Evolutionary conservation across 2,329 filamentous ascomycete species (phyloP).

Genomic region (Pestalotiopsis sp.): DNA sequence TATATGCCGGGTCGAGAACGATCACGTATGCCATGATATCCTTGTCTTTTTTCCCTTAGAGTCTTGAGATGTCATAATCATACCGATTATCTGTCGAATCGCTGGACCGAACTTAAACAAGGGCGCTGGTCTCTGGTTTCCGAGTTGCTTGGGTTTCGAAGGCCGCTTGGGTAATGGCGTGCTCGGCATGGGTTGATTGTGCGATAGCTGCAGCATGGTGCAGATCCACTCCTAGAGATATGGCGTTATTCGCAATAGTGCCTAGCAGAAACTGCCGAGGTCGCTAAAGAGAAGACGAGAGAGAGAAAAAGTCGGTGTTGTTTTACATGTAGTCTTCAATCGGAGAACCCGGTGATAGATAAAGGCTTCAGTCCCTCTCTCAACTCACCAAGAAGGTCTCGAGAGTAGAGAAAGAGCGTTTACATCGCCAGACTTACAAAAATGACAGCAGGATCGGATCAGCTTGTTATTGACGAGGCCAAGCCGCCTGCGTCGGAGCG

Average conservation of each 20-base stretch:
- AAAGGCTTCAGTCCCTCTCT: neutral
- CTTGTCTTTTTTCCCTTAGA: neutral
- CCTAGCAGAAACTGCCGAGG: neutral
- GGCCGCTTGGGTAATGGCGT: conserved; percentile 3
- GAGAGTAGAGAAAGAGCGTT: neutral
- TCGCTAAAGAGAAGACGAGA: neutral
- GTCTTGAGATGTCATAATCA: neutral
- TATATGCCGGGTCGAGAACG: neutral
- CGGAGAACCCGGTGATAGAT: neutral
- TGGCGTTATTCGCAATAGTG: conserved; percentile 7
- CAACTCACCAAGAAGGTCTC: neutral
- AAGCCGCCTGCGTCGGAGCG: conserved; percentile 7
- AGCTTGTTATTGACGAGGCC: conserved; percentile 2
- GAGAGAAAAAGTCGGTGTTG: too few species aligned
- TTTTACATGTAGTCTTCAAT: too few species aligned
- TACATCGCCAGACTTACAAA: neutral
- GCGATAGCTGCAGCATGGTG: conserved; percentile 1
- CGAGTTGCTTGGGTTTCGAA: neutral
- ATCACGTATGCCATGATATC: neutral
- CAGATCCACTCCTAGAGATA: conserved; percentile 1
- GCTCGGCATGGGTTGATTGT: conserved; percentile 7
- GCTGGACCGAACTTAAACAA: neutral
- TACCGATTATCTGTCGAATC: neutral
- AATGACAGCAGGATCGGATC: neutral
- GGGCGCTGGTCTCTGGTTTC: neutral